Percentiles rank a stretch among this genome's conserved stretches.
These are phyloP conservation scores for Nicotiana sylvestris DNA, from an alignment of 257 asterid genomes.

Conservation along the genomic window DNA sequence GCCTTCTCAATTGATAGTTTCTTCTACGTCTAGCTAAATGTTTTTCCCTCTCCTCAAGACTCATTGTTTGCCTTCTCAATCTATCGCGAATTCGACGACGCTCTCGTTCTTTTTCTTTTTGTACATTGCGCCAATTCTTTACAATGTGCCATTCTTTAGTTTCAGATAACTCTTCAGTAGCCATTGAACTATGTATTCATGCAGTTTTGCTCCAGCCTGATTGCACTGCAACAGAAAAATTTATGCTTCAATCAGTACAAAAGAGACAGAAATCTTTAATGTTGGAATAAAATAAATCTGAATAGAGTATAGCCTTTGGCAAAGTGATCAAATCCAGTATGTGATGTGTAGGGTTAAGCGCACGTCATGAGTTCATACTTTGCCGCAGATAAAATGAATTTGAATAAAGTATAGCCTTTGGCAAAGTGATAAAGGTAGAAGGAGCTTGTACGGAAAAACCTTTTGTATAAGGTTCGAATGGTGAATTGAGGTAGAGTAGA, in stretches of 20 bases:
- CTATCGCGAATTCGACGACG: conserved; percentile 32
- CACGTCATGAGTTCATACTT: not conserved
- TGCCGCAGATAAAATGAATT: not conserved
- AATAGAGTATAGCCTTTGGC: not conserved
- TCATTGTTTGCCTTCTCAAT: conserved; percentile 40
- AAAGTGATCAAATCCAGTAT: not conserved
- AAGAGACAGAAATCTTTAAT: not conserved
- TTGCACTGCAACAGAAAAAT: not conserved
- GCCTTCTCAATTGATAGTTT: conserved; percentile 38
- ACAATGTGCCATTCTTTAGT: conserved; percentile 21
- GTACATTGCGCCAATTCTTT: conserved; percentile 10
- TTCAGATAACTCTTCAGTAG: conserved; percentile 13
- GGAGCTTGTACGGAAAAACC: too few relatives aligned
- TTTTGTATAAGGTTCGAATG: too few relatives aligned
- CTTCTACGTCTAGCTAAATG: conserved; percentile 38
- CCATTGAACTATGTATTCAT: conserved; percentile 17
- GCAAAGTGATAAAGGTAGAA: too few relatives aligned
- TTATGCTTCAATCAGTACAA: not conserved
- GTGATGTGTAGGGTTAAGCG: not conserved
- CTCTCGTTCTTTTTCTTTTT: conserved; percentile 40
- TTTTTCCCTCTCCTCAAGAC: conserved; percentile 35
- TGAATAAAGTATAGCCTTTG: not conserved
- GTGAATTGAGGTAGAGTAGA: too few relatives aligned
- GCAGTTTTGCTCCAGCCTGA: not conserved
- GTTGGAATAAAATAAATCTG: not conserved